A percentile compares a stretch with the other conserved stretches of the same genome.
phyloP scores from a whole-genome alignment of 169 alveolate species.

The Blepharisma undulans region DNA sequence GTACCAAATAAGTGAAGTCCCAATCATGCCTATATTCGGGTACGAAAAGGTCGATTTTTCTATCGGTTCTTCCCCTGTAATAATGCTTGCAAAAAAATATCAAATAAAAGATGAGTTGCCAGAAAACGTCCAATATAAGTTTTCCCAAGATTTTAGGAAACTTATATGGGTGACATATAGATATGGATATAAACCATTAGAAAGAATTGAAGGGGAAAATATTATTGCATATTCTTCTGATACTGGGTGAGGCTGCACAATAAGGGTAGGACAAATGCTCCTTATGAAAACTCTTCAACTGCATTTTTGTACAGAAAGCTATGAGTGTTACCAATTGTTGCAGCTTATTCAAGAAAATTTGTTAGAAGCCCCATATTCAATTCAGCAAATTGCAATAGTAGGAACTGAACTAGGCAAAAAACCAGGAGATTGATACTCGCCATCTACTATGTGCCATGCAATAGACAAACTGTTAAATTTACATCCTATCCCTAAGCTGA shows the following conservation, averaged over 20 bases:
- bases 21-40: slow-evolving; percentile 20
- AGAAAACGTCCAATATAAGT: not conserved
- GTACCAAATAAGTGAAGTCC: not conserved
- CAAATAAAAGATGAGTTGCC: not conserved
- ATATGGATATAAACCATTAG: not conserved
- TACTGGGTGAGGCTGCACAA: slow-evolving; percentile 69
- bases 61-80: not conserved
- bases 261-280: slow-evolving; percentile 67
- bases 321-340: not conserved
- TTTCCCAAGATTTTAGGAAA: not conserved
- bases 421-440: slow-evolving; percentile 38
- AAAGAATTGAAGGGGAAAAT: not conserved
- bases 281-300: not conserved
- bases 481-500: not conserved
- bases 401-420: not conserved
- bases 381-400: not conserved
- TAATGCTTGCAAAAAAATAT: not conserved
- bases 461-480: not conserved
- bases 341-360: slow-evolving; percentile 11
- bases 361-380: slow-evolving; percentile 21
- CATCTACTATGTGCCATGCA: not conserved
- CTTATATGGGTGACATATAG: slow-evolving; percentile 34
- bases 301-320: not conserved
- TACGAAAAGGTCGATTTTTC: slow-evolving; percentile 8
- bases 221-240: slow-evolving; percentile 19